These are phyloP conservation scores for Chloranthus sessilifolius DNA, from an alignment of 164 flowering plant species.

Conservation along the genomic window DNA sequence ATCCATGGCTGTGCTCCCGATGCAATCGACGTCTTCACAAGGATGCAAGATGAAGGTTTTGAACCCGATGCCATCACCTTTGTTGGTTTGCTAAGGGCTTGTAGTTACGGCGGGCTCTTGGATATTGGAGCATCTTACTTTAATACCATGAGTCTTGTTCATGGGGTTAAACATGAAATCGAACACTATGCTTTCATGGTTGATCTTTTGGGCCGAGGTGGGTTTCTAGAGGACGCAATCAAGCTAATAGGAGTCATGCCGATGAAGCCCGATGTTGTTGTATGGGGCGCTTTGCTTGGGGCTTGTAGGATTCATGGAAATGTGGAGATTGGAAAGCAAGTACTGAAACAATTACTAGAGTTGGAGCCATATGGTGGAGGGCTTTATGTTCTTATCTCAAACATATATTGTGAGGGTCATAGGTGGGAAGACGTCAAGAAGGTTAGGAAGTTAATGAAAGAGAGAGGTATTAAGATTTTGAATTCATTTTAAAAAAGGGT, in stretches of 20 bases:
- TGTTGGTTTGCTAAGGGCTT: constrained; percentile 46
- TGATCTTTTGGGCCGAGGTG: constrained; percentile 48
- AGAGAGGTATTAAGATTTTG: constrained; percentile 25
- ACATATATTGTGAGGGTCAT: constrained; percentile 38
- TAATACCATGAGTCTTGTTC: constrained; percentile 24
- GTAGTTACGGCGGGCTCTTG: constrained; percentile 47
- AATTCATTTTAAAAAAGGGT: too few relatives aligned
- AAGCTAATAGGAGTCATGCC: constrained; percentile 38
- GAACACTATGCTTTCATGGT: constrained; percentile 59
- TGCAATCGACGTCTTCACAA: constrained; percentile 34
- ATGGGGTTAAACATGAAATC: constrained; percentile 24
- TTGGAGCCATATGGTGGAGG: constrained; percentile 33
- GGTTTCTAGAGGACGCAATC: constrained; percentile 36
- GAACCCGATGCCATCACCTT: constrained; percentile 49
- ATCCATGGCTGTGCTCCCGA: constrained; percentile 34
- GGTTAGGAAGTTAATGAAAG: constrained; percentile 43
- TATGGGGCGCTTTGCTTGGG: constrained; percentile 55
- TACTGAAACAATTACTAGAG: constrained; percentile 41
- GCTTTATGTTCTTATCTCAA: constrained; percentile 43
- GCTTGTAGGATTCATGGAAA: constrained; percentile 46
- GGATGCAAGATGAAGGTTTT: constrained; percentile 31
- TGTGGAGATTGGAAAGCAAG: constrained; percentile 25
- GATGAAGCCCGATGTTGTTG: constrained; percentile 41
- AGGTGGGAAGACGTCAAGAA: constrained; percentile 45
- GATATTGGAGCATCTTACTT: constrained; percentile 35